Base-by-base conservation (phyloP, 2,329 filamentous ascomycete species). In the Leptographium galeiforme region DNA sequence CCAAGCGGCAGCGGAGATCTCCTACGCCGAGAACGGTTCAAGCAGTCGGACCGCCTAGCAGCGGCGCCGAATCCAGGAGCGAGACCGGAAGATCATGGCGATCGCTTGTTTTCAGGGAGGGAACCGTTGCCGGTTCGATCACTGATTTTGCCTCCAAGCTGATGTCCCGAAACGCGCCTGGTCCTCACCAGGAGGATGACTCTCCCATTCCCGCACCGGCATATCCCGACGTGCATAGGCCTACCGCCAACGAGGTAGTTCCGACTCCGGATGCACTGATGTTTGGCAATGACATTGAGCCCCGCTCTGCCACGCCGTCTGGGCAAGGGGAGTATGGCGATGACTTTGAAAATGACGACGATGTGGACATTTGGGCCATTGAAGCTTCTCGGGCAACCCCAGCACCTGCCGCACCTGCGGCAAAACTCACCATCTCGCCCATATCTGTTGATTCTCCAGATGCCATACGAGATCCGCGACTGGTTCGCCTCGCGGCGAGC, bases 341-440 rank as follows among this genome's bases (percentile, higher is more conserved):
- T 8, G 32, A 18, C n/a, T 48, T 52, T 8, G 48, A 51, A 6
- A 18, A 53, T 14, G 44, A 11, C 14, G 58, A 56, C 2, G 55
- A 72, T 12, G 67, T 66, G 4, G 72, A 81, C 57, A 70, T 82
- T 12, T 82, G 78, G 77, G 77, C 76, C 36, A 61, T 79, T 30
- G 78, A 81, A 61, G 78, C 77, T 12, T 69, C 72, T 52, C 71
- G 77, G 13, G 66, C 69, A 8, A 69, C 69, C 1, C 71, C 73
- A 11, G 63, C 57, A 6, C 59, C 64, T 10, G 51, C 57, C 7
- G 61, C 59, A 6, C 59, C 64, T 10, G 52, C 57, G 7, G 61
- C 59, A 38, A 54, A 53, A 51, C 5, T 12, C 18, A 16, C n/a
- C 10, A 10, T 18, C 14, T 25, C 25, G 33, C 49, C 44, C 36